Evolutionary conservation across 2,329 filamentous ascomycete genomes (phyloP).

Genomic region (Rutstroemia sp.): DNA sequence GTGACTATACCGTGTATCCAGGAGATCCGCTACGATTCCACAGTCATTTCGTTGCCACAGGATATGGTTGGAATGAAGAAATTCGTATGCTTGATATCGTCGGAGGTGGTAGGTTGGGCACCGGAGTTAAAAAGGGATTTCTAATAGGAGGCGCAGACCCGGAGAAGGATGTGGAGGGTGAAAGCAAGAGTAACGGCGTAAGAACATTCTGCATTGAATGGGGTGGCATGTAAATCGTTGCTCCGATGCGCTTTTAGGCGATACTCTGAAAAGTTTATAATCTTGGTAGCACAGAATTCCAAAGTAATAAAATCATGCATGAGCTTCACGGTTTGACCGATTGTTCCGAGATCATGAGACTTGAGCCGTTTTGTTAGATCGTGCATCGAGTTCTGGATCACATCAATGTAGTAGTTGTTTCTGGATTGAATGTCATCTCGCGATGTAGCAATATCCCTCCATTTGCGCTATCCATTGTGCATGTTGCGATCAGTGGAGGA

Average conservation of each 20-base stretch:
- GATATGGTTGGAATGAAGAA: constrained; percentile 79
- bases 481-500: no score
- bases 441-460: no score
- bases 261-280: background rate
- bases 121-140: constrained; percentile 93
- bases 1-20: constrained; percentile 89
- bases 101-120: constrained; percentile 78
- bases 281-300: background rate
- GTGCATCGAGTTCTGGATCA: no score
- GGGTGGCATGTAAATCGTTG: constrained; percentile 71
- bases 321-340: background rate
- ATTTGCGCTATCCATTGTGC: no score
- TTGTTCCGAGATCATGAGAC: background rate
- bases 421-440: no score
- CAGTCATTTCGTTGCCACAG: constrained; percentile 85
- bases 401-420: no score
- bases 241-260: background rate
- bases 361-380: background rate
- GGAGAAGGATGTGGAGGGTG: constrained; percentile 22
- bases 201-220: constrained; percentile 84
- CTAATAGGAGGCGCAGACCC: constrained; percentile 66
- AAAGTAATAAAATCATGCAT: background rate
- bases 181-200: constrained; percentile 37
- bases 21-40: constrained; percentile 93
- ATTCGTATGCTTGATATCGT: constrained; percentile 81